Evolutionary conservation across 2,329 filamentous ascomycete species (phyloP).

Genomic region (Paraphoma sp.): DNA sequence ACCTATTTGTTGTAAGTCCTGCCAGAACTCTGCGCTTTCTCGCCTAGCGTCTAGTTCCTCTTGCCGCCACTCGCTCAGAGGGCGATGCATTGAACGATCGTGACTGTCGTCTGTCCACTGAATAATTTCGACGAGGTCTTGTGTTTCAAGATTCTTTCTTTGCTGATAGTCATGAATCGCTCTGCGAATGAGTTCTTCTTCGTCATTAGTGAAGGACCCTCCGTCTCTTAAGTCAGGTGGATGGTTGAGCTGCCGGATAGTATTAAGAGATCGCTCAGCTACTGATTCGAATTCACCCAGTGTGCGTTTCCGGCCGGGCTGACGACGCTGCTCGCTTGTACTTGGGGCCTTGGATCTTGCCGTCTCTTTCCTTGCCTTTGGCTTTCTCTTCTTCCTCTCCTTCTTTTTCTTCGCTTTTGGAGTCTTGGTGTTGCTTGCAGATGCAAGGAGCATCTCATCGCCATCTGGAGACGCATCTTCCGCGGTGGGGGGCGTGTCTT

Average conservation of each 20-base stretch:
- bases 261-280: constrained; percentile 22
- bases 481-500: neutral
- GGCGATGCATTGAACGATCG: neutral
- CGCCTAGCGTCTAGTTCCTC: constrained; percentile 8
- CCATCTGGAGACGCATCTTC: neutral
- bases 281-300: constrained; percentile 3
- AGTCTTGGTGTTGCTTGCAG: neutral
- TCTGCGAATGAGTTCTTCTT: constrained; percentile 32
- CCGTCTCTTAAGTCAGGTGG: constrained; percentile 19
- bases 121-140: constrained; percentile 28
- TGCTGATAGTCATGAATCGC: constrained; percentile 28
- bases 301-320: neutral
- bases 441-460: neutral
- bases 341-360: too few species aligned
- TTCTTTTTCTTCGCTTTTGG: neutral
- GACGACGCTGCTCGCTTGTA: too few species aligned
- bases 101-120: constrained; percentile 16
- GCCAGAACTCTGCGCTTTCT: constrained; percentile 36
- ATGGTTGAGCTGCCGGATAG: constrained; percentile 12
- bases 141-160: constrained; percentile 16
- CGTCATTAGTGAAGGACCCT: constrained; percentile 27
- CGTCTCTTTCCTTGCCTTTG: too few species aligned
- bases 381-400: too few species aligned
- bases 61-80: constrained; percentile 1
- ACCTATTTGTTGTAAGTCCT: constrained; percentile 39